phyloP scores from a whole-genome alignment of 1,284 basidiomycete species.

The Xerocomus nothofagi region DNA sequence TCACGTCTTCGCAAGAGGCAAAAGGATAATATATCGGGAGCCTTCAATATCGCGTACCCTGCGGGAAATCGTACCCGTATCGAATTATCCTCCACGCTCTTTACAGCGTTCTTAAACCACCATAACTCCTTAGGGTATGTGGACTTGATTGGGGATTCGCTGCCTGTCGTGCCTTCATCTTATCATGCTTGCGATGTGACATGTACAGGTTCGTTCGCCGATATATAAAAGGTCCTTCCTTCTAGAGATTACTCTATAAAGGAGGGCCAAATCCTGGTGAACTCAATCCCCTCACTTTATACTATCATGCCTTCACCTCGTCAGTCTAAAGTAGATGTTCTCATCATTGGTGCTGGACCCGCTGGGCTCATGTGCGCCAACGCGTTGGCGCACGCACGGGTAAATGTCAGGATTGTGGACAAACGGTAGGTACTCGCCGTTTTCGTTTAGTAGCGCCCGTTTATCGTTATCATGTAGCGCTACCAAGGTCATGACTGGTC shows the following conservation, averaged over 20 bases:
- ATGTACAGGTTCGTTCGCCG: conserved; percentile 2
- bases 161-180: background rate
- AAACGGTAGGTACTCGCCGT: conserved; percentile 19
- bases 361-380: too few species aligned
- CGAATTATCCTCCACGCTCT: background rate
- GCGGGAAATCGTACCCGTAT: conserved; percentile 5
- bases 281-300: background rate
- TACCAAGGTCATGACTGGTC: conserved; percentile 35
- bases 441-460: background rate
- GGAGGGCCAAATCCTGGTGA: background rate
- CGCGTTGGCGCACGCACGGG: too few species aligned
- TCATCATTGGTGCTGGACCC: too few species aligned
- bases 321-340: too few species aligned
- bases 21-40: background rate
- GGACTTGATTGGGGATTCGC: background rate
- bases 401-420: too few species aligned
- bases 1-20: background rate
- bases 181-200: background rate
- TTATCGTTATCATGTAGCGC: too few species aligned
- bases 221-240: conserved; percentile 1
- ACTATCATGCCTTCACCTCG: too few species aligned
- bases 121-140: background rate
- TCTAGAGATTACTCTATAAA: conserved; percentile 1
- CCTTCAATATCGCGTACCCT: background rate
- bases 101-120: background rate